Percentiles rank a stretch among this genome's conserved stretches.
Evolutionary conservation across 352 stramenopile genomes (phyloP).

Genomic region (Phytophthora lateralis): DNA sequence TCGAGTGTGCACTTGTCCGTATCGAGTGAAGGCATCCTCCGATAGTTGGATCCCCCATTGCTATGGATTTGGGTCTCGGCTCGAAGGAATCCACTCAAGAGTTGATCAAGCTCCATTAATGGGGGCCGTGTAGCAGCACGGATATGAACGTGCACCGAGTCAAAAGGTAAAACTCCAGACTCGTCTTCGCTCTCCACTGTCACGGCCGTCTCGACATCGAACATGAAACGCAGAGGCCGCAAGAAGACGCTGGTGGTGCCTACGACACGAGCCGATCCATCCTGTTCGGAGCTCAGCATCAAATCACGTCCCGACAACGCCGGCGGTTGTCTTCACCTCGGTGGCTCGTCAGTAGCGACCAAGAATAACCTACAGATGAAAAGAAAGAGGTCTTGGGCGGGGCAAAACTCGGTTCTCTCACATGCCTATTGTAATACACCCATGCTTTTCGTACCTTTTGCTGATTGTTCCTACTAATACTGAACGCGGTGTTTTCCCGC

Average conservation of each 20-base stretch:
- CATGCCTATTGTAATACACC: conserved; percentile 31
- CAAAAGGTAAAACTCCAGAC: conserved; percentile 16
- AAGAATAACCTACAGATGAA: conserved; percentile 21
- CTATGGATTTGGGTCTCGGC: conserved; percentile 25
- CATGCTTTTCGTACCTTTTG: conserved; percentile 16
- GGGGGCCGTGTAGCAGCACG: conserved; percentile 29
- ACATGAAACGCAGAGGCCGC: conserved; percentile 61
- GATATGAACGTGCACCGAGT: conserved; percentile 49
- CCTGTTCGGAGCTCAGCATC: background rate
- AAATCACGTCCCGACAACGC: background rate
- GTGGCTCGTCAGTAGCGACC: background rate
- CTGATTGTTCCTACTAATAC: conserved; percentile 35
- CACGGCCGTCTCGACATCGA: conserved; percentile 59
- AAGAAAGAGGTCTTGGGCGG: conserved; percentile 10
- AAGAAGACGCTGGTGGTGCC: conserved; percentile 52
- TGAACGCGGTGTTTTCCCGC: conserved; percentile 15
- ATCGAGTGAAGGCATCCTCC: background rate
- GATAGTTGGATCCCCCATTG: background rate
- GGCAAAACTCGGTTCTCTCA: conserved; percentile 22
- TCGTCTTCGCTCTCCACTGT: conserved; percentile 27
- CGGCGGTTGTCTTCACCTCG: background rate
- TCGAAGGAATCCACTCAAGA: conserved; percentile 46
- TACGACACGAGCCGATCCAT: conserved; percentile 27
- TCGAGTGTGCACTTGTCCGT: conserved; percentile 9
- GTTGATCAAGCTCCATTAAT: conserved; percentile 40